Evolutionary conservation across 1,139 yeast genomes (phyloP), one percentile per base, ranked within the genome.

Genomic region (Candida glucosophila): DNA sequence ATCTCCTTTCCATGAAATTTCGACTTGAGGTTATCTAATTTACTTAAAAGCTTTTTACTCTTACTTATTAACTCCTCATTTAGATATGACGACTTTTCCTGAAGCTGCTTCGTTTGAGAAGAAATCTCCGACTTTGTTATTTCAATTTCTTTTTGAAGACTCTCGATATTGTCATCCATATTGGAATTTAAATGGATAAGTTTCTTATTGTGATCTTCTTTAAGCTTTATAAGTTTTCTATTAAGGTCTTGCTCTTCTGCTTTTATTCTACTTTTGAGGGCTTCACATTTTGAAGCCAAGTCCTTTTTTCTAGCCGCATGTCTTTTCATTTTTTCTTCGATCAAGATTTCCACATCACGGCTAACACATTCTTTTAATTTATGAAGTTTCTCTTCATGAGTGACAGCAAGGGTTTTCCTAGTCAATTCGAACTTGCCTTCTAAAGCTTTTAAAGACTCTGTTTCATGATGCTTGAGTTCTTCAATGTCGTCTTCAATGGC

Each of bases 291-390:
- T 5, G 10, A 13, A 2, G 13, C 17, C 8, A 35, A 18, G 11
- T 15, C 12, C 14, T 20, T 15, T 17, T 30, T 25, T 27, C 55
- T 47, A 15, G 43, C 33, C 25, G 51, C 52, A 22, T 51, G 37
- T 22, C 48, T 39, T 17, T 41, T 34, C 5, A 54, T 37, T 34
- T 55, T 56, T 5, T 47, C 37, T 12, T 41, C 39, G 17, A 61
- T 52, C 7, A 61, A 36, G 7, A 39, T 33, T 24, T 68, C 71
- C 5, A 65, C 53, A 32, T 59, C 48, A 3, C 30, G 36, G 2
- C 51, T 39, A 6, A 52, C 61, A 5, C 43, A 42, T 30, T 60
- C 65, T 25, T 63, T 63, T 22, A 66, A 40, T 12, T 47, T 44
- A 28, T 58, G 52, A 10, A 67, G 41, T 15, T 50, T 49, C 11